These are phyloP conservation scores for Xylaria scruposa DNA, from an alignment of 495 filamentous ascomycete genomes.

Conservation along the genomic window DNA sequence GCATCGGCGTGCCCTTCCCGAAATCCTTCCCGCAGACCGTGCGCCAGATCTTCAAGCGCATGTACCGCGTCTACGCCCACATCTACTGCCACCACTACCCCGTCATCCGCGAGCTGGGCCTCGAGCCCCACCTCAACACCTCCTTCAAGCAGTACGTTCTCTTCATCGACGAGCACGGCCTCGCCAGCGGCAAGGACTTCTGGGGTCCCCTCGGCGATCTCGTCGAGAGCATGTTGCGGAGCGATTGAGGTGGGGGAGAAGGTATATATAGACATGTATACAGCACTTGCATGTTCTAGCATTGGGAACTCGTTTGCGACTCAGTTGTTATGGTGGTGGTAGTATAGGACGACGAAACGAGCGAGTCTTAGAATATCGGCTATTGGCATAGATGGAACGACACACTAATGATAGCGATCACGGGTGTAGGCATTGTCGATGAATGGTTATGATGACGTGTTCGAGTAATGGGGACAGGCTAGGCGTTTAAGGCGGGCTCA, in stretches of 20 bases:
- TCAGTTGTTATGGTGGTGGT: background rate
- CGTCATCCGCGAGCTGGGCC: slow-evolving; percentile 90
- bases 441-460: slow-evolving; percentile 21
- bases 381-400: background rate
- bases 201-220: slow-evolving; percentile 97
- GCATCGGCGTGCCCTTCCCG: slow-evolving; percentile 94
- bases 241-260: slow-evolving; percentile 66
- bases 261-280: background rate
- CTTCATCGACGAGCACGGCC: slow-evolving; percentile 90
- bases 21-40: slow-evolving; percentile 87
- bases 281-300: background rate
- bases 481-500: slow-evolving; percentile 38
- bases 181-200: slow-evolving; percentile 93
- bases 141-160: slow-evolving; percentile 99
- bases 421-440: background rate
- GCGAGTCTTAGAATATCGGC: background rate
- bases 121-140: slow-evolving; percentile 97
- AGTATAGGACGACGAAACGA: background rate
- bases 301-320: slow-evolving; percentile 3
- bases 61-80: slow-evolving; percentile 98
- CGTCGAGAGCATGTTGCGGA: slow-evolving; percentile 95
- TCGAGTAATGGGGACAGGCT: slow-evolving; percentile 26
- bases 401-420: background rate
- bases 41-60: slow-evolving; percentile 94
- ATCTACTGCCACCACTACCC: slow-evolving; percentile 99